Base-by-base conservation (phyloP, 768 basidiomycete genomes). In the Kwoniella shandongensis region DNA sequence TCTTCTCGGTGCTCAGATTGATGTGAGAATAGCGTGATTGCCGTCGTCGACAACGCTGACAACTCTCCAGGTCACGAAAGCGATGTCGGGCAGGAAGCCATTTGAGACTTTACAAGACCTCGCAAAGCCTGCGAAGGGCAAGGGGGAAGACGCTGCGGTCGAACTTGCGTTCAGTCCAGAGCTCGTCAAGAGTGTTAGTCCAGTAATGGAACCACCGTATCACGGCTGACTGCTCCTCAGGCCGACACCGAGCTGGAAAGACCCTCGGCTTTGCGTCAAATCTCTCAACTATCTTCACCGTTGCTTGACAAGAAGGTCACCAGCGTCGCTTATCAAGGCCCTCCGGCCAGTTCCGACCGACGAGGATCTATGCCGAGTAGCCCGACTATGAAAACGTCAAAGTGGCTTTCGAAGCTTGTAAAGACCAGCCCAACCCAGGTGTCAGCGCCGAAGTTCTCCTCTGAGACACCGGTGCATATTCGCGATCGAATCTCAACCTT, bases 1-100 rank as follows among this genome's bases (percentile, higher is more conserved):
- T 25, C 47, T 53, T 42, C 18, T 64, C 6, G 63, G 63, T 23
- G 63, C 63, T 0, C 63, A 64, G 42, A 54, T 64, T 35, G 51
- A 64, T 35, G 63, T 64, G 32, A 57, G 57, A 42, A 2, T 13
- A 25, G 18, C 25, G 17, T 10, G 32, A 12, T 26, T 25, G 13
- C 22, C 15, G 20, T 22, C 36, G 4, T 22, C 7, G 23, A 8
- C 20, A 15, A 44, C 32, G 8, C 41, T 46, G 36, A 50, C 18
- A 30, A 29, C 15, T 15, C 45, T 7, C 26, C 49, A 29, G 46
- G 54, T 55, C 38, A 30, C 44, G 17, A n/a, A 30, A 41, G 50
- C 49, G 45, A 38, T 63, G 54, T 46, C 38, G 12, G 35, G 35
- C 11, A 20, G 20, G 2, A 52, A 49, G 38, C 42, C 53, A 4